A percentile compares a stretch with the other conserved stretches of the same genome.
Conservation (phyloP, 345 rosid genomes). For the Microthlaspi erraticum region DNA sequence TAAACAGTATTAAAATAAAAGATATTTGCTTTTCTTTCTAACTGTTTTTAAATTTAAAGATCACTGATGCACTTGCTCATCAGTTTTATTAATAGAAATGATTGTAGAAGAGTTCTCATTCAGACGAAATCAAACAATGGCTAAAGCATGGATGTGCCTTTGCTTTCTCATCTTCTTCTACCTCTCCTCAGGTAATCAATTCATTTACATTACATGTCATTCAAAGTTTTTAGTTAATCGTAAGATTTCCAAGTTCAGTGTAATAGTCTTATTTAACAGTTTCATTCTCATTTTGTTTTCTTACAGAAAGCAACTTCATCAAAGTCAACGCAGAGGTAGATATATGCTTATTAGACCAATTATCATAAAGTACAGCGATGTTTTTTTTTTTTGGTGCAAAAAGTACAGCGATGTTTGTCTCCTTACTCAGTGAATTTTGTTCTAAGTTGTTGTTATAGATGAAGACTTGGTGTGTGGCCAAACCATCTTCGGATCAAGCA, state of each 20-base stretch:
- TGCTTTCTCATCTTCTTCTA: constrained; percentile 38
- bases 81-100: constrained; percentile 30
- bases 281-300: constrained; percentile 12
- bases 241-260: neutral
- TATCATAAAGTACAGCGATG: neutral
- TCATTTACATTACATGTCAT: neutral
- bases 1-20: neutral
- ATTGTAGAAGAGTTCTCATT: constrained; percentile 21
- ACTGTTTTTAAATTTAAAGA: neutral
- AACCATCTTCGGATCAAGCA: constrained; percentile 66
- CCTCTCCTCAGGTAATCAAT: constrained; percentile 30
- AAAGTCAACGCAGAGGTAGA: constrained; percentile 63
- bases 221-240: neutral
- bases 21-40: neutral
- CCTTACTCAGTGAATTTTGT: constrained; percentile 5
- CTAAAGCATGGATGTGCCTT: constrained; percentile 40
- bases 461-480: constrained; percentile 79
- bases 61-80: constrained; percentile 24
- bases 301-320: constrained; percentile 44
- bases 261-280: neutral
- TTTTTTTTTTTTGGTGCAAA: no score
- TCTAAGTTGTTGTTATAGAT: constrained; percentile 19
- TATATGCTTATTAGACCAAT: constrained; percentile 11
- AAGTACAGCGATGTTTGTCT: neutral
- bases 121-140: constrained; percentile 34